A percentile compares a stretch with the other conserved stretches of the same genome.
phyloP scores from a whole-genome alignment of 2,329 filamentous ascomycete species.

The Aspergillus chevalieri region DNA sequence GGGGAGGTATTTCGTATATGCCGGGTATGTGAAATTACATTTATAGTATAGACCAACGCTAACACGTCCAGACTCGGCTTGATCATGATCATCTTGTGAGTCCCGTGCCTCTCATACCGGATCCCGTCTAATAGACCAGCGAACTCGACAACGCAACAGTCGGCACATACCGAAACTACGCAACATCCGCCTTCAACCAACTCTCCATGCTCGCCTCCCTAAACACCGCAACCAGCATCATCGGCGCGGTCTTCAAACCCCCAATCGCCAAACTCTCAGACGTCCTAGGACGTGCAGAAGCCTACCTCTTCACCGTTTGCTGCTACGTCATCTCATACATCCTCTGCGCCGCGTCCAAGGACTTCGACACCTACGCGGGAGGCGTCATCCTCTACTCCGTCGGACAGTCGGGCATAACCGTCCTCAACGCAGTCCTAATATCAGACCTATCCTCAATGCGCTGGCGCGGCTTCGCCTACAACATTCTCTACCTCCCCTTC shows the following conservation, averaged over 20 bases:
- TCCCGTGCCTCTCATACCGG: background rate
- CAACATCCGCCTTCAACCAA: constrained; percentile 34
- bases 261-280: constrained; percentile 40
- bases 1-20: constrained; percentile 24
- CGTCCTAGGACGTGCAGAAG: constrained; percentile 36
- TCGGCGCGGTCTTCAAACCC: constrained; percentile 36
- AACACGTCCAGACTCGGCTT: constrained; percentile 17
- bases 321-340: constrained; percentile 36
- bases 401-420: constrained; percentile 34
- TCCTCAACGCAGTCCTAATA: constrained; percentile 39
- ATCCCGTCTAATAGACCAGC: constrained; percentile 12
- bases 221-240: constrained; percentile 32
- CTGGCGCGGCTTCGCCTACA: constrained; percentile 36
- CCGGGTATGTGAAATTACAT: constrained; percentile 16
- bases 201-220: constrained; percentile 31
- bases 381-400: constrained; percentile 33
- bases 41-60: background rate
- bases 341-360: constrained; percentile 30
- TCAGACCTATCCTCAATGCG: constrained; percentile 38
- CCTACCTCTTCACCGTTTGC: constrained; percentile 29
- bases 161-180: constrained; percentile 37
- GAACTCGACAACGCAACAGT: constrained; percentile 34
- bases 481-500: constrained; percentile 35
- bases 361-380: constrained; percentile 32
- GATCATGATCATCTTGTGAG: constrained; percentile 28